Conservation (phyloP, 2,329 filamentous ascomycete genomes). For the Eutypella sp. region DNA sequence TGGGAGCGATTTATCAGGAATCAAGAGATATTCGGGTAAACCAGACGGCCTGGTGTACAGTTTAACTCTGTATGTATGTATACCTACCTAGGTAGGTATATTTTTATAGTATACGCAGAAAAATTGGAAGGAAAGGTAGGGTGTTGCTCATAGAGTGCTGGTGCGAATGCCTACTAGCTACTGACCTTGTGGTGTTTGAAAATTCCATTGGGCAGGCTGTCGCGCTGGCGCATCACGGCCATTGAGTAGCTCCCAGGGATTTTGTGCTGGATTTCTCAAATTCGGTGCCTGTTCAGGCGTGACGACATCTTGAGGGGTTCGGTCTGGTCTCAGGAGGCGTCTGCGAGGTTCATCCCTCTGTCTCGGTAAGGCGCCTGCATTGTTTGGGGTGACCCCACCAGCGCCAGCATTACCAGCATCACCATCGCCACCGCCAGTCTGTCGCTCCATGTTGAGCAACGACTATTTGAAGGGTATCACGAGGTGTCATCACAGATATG, state of each 20-base stretch:
- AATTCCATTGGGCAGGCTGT: slow-evolving; percentile 14
- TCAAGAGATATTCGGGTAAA: not conserved
- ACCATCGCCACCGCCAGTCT: slow-evolving; percentile 2
- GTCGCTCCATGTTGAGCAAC: slow-evolving; percentile 10
- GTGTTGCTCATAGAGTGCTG: no score
- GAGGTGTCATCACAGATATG: not conserved
- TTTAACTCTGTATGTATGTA: no score
- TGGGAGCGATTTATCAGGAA: no score
- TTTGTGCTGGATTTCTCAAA: not conserved
- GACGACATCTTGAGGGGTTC: slow-evolving; percentile 4
- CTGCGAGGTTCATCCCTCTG: slow-evolving; percentile 19
- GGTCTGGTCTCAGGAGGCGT: slow-evolving; percentile 17
- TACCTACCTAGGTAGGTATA: no score
- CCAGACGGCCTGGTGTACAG: no score
- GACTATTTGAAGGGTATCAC: not conserved
- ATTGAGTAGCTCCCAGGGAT: slow-evolving; percentile 4
- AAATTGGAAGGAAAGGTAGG: no score
- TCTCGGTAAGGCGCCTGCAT: slow-evolving; percentile 13
- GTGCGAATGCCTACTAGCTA: not conserved
- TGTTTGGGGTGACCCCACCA: slow-evolving; percentile 4
- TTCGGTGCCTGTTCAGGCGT: slow-evolving; percentile 2
- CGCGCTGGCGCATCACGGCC: slow-evolving; percentile 4
- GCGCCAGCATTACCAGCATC: no score
- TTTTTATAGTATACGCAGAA: no score
- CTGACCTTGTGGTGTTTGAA: slow-evolving; percentile 19